Evolutionary conservation across 768 basidiomycete genomes (phyloP).

Genomic region (Clavaria fumosa): DNA sequence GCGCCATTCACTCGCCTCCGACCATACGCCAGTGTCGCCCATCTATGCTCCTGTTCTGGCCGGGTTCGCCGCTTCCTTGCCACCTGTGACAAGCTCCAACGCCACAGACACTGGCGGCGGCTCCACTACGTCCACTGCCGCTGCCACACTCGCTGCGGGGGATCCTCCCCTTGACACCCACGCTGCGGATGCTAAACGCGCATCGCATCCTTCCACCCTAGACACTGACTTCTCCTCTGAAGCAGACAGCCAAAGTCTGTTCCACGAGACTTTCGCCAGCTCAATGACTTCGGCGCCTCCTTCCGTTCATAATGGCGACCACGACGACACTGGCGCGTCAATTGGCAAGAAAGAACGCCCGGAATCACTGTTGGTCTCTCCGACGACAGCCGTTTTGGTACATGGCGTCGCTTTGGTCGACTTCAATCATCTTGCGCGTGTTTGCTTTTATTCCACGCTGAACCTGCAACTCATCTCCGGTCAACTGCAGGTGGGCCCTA

Average conservation of each 20-base stretch:
- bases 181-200: conserved; percentile 23
- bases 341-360: conserved; percentile 56
- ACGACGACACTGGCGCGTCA: conserved; percentile 36
- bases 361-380: conserved; percentile 57
- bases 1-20: conserved; percentile 18
- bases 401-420: conserved; percentile 87
- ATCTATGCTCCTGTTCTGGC: not conserved
- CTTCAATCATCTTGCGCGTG: conserved; percentile 77
- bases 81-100: not conserved
- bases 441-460: conserved; percentile 8
- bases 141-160: not conserved
- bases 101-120: not conserved
- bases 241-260: conserved; percentile 34
- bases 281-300: conserved; percentile 46
- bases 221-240: conserved; percentile 42
- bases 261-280: conserved; percentile 26
- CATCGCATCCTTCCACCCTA: conserved; percentile 30
- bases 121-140: not conserved
- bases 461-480: conserved; percentile 7
- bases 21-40: conserved; percentile 1
- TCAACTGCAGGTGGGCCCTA: conserved; percentile 74
- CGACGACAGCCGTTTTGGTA: conserved; percentile 45
- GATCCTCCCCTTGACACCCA: conserved; percentile 3
- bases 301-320: conserved; percentile 19
- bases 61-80: not conserved